A percentile compares a stretch with the other conserved stretches of the same genome.
Evolutionary conservation across 306 rosid genomes (phyloP).

Genomic region (Leucaena leucocephala): DNA sequence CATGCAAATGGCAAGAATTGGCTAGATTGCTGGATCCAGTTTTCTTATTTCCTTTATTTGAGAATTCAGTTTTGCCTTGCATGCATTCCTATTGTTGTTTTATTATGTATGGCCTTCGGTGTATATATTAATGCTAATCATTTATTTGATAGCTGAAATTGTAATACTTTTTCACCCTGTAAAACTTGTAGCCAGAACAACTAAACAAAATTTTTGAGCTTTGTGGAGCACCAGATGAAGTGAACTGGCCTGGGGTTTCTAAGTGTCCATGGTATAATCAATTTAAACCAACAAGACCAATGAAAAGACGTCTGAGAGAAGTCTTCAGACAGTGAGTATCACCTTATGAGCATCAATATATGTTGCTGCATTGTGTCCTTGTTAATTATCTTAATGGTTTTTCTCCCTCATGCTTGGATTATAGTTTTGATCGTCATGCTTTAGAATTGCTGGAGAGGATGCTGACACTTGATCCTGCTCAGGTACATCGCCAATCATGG

Average conservation of each 20-base stretch:
- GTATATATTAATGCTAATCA: not conserved
- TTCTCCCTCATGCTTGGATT: constrained; percentile 20
- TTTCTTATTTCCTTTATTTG: constrained; percentile 3
- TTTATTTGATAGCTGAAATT: constrained; percentile 8
- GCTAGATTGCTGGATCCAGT: not conserved
- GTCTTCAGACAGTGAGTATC: constrained; percentile 60
- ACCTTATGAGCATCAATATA: constrained; percentile 1
- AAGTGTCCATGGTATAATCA: constrained; percentile 64
- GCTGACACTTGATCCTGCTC: constrained; percentile 69
- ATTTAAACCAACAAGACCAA: constrained; percentile 64
- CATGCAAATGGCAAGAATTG: constrained; percentile 1
- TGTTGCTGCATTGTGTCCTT: not conserved
- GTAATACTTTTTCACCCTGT: constrained; percentile 17
- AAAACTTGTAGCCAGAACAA: constrained; percentile 65
- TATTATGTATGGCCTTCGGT: not conserved
- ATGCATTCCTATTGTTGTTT: not conserved
- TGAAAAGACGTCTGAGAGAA: constrained; percentile 74
- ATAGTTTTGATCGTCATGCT: constrained; percentile 68
- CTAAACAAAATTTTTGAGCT: constrained; percentile 72
- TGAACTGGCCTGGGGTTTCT: constrained; percentile 75
- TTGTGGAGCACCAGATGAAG: constrained; percentile 77
- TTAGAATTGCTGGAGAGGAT: constrained; percentile 71
- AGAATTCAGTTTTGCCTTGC: not conserved
- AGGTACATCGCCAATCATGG: constrained; percentile 43
- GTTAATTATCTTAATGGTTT: constrained; percentile 19